A percentile compares a stretch with the other conserved stretches of the same genome.
Evolutionary conservation across 768 basidiomycete genomes (phyloP).

Genomic region (Tylopilus felleus): DNA sequence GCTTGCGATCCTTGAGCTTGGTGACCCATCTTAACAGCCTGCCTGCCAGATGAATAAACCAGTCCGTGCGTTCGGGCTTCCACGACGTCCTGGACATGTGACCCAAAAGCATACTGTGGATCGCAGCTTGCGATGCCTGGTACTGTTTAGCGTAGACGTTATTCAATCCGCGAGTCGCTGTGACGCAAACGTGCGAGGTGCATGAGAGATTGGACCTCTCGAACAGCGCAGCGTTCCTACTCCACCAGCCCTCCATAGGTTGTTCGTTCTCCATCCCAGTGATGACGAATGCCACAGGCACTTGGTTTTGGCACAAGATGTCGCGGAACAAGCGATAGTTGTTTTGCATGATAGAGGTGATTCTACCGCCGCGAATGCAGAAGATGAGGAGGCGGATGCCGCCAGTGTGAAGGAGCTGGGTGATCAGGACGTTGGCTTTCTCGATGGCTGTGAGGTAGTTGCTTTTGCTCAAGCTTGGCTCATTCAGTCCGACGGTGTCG

Average conservation of each 20-base stretch:
- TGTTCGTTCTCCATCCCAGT: constrained; percentile 31
- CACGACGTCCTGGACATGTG: constrained; percentile 20
- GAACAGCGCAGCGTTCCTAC: constrained; percentile 31
- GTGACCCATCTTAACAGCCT: constrained; percentile 19
- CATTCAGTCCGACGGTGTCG: constrained; percentile 34
- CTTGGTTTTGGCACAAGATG: constrained; percentile 27
- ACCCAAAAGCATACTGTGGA: constrained; percentile 19
- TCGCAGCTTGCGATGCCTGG: constrained; percentile 27
- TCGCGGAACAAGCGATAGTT: constrained; percentile 31
- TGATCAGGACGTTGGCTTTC: constrained; percentile 32
- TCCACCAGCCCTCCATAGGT: constrained; percentile 34
- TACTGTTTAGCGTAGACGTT: constrained; percentile 28
- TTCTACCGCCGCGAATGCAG: constrained; percentile 33
- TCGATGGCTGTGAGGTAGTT: constrained; percentile 25
- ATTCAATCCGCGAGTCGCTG: constrained; percentile 27
- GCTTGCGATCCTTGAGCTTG: constrained; percentile 5
- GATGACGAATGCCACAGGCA: constrained; percentile 30
- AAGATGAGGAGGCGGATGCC: constrained; percentile 31
- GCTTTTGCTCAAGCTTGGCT: constrained; percentile 15
- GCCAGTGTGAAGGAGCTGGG: constrained; percentile 23
- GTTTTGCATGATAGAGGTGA: constrained; percentile 18
- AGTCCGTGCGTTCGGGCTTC: constrained; percentile 15
- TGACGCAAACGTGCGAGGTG: constrained; percentile 39
- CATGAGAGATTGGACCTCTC: constrained; percentile 13
- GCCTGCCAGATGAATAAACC: constrained; percentile 23